Percentiles rank a stretch among this genome's conserved stretches.
These are phyloP conservation scores for Kodamaea kakaduensis DNA, from an alignment of 805 yeast species.

Conservation along the genomic window DNA sequence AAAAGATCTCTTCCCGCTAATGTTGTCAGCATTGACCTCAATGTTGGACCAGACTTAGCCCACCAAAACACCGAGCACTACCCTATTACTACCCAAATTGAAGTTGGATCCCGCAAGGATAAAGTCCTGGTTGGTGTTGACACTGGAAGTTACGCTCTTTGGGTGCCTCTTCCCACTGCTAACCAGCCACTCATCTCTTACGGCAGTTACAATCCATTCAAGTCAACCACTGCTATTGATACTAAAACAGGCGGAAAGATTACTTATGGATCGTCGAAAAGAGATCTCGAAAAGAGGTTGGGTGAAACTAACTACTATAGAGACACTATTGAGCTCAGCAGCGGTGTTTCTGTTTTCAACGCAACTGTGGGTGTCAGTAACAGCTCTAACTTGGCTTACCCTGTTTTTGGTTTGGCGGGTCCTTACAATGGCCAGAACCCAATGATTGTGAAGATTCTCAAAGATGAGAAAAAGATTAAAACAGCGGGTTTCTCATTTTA, in stretches of 20 bases:
- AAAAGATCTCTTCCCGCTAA: too few relatives aligned
- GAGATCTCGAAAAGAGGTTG: constrained; percentile 34
- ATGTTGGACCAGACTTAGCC: too few relatives aligned
- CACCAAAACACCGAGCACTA: too few relatives aligned
- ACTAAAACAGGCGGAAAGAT: constrained; percentile 13
- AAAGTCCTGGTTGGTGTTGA: constrained; percentile 5
- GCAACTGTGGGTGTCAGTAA: constrained; percentile 1
- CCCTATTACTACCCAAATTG: not conserved
- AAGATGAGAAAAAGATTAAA: constrained; percentile 51
- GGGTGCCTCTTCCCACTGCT: constrained; percentile 6
- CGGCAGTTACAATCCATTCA: not conserved
- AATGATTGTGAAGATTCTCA: constrained; percentile 63
- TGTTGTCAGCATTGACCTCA: not conserved
- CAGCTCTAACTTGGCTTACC: not conserved
- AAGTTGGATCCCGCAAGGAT: constrained; percentile 2
- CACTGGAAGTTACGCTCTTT: constrained; percentile 9
- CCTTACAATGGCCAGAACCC: constrained; percentile 39
- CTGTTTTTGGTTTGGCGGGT: constrained; percentile 14
- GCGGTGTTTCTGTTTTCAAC: constrained; percentile 14
- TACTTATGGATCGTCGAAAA: not conserved
- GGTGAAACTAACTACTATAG: constrained; percentile 49
- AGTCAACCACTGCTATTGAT: not conserved
- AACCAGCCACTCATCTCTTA: not conserved
- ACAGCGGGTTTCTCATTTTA: constrained; percentile 60
- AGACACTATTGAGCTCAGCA: not conserved